These are phyloP conservation scores for Kluyveromyces dobzhanskii DNA, from an alignment of 805 yeast genomes.

Conservation along the genomic window DNA sequence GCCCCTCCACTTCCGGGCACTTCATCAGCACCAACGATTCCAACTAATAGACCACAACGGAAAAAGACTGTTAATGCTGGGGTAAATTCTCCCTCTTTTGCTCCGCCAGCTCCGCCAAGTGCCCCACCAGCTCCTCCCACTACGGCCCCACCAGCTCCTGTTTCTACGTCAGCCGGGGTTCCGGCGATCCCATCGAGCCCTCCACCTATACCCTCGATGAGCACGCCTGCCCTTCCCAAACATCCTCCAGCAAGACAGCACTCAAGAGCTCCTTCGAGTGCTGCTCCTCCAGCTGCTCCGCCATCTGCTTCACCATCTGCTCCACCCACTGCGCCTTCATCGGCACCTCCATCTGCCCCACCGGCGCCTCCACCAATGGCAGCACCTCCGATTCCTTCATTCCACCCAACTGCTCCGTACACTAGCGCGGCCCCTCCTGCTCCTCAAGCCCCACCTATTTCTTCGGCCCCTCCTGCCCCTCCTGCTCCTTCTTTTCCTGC, in stretches of 20 bases:
- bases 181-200: constrained; percentile 9
- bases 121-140: constrained; percentile 15
- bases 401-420: constrained; percentile 13
- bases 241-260: too few relatives aligned
- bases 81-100: constrained; percentile 12
- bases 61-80: neutral
- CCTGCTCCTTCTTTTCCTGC: constrained; percentile 17
- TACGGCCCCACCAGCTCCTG: constrained; percentile 15
- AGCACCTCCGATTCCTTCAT: constrained; percentile 16
- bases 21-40: constrained; percentile 18
- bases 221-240: neutral
- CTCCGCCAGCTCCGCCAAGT: constrained; percentile 16
- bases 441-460: constrained; percentile 15
- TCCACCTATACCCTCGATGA: neutral
- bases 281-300: neutral
- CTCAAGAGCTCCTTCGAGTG: neutral
- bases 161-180: constrained; percentile 17
- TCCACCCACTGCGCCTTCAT: constrained; percentile 20
- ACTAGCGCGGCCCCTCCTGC: constrained; percentile 18
- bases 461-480: constrained; percentile 17
- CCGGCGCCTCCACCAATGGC: constrained; percentile 16
- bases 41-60: constrained; percentile 6
- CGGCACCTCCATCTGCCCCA: constrained; percentile 20
- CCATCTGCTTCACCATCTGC: constrained; percentile 15
- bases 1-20: constrained; percentile 28